A percentile compares a stretch with the other conserved stretches of the same genome.
These are phyloP conservation scores for Mortierella hygrophila DNA, from an alignment of 192 early-diverging fungal species.

Conservation along the genomic window DNA sequence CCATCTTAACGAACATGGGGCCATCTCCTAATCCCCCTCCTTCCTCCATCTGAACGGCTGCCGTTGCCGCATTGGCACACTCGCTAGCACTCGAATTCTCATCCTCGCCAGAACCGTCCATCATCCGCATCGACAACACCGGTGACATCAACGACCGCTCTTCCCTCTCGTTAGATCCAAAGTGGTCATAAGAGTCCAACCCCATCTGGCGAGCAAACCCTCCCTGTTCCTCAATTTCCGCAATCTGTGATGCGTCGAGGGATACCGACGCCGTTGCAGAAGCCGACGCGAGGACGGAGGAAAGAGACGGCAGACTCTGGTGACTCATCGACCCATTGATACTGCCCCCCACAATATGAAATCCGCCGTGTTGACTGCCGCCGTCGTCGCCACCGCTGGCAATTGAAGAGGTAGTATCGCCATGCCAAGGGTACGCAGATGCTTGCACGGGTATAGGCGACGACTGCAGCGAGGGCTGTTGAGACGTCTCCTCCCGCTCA, in stretches of 20 bases:
- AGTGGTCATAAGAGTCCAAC: constrained; percentile 17
- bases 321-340: background rate
- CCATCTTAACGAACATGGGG: background rate
- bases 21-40: background rate
- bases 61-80: constrained; percentile 18
- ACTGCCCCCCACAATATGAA: background rate
- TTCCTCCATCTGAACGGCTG: background rate
- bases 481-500: constrained; percentile 31
- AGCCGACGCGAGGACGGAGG: background rate
- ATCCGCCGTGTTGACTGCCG: background rate
- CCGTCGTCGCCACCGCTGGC: background rate
- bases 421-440: background rate
- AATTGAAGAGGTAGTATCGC: background rate
- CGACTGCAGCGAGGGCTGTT: constrained; percentile 20
- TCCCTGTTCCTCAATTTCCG: background rate
- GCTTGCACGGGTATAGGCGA: constrained; percentile 11
- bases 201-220: constrained; percentile 46
- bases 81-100: background rate
- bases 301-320: background rate
- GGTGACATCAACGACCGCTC: constrained; percentile 16
- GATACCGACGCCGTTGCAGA: background rate
- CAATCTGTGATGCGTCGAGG: background rate
- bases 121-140: constrained; percentile 22
- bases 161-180: background rate
- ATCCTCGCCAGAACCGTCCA: constrained; percentile 7